These are phyloP conservation scores for Canna indica DNA, from an alignment of 176 grass and related monocot genomes.

Conservation along the genomic window DNA sequence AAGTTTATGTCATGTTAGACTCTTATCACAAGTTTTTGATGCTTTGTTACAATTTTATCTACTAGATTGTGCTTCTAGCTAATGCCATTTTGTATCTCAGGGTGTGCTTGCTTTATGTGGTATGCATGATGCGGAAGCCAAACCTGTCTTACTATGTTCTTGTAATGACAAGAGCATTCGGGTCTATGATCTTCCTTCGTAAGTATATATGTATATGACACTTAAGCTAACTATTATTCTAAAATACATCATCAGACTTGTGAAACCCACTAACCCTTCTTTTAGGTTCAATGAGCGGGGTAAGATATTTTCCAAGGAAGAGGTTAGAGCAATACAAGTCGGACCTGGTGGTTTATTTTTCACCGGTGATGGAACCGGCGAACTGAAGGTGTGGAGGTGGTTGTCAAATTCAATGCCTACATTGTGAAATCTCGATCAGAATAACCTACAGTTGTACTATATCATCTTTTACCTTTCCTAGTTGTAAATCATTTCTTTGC, in stretches of 20 bases:
- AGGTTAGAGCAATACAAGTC: conserved; percentile 4
- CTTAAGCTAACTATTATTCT: too few species aligned
- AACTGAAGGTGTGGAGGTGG: conserved; percentile 12
- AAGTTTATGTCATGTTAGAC: neutral
- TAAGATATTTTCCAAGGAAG: conserved; percentile 14
- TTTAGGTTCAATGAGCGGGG: conserved; percentile 4
- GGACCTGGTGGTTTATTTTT: conserved; percentile 9
- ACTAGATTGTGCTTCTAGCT: neutral
- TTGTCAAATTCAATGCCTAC: neutral
- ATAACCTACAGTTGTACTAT: neutral
- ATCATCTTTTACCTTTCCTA: too few species aligned
- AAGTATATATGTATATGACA: too few species aligned
- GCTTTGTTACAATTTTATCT: neutral
- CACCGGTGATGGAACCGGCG: conserved; percentile 9
- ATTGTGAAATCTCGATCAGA: neutral
- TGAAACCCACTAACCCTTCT: too few species aligned
- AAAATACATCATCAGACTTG: too few species aligned
- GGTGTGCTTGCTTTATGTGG: conserved; percentile 34
- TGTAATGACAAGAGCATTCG: conserved; percentile 35
- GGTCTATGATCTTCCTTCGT: conserved; percentile 35
- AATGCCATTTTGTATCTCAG: conserved; percentile 23
- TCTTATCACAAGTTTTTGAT: neutral
- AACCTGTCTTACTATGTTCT: conserved; percentile 32
- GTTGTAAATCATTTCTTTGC: too few species aligned
- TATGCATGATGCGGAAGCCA: conserved; percentile 36